Percentiles rank a stretch among this genome's conserved stretches.
phyloP scores from a whole-genome alignment of 768 basidiomycete genomes.

The Piloderma croceum region DNA sequence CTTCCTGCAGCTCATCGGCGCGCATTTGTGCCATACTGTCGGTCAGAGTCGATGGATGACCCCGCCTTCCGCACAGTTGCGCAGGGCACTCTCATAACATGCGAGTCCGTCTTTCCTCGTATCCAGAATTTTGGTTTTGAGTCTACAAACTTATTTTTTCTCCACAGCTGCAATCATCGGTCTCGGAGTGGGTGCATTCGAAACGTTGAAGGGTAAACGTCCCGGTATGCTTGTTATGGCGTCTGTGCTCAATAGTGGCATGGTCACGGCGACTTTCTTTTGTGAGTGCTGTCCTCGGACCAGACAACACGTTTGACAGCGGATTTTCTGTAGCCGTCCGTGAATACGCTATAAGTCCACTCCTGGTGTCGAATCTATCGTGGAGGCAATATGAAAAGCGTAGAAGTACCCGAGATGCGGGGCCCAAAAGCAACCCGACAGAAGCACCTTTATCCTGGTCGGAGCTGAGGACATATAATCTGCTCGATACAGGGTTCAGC shows the following conservation, averaged over 20 bases:
- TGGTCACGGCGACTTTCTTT: constrained; percentile 74
- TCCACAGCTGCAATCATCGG: constrained; percentile 44
- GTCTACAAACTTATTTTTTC: constrained; percentile 39
- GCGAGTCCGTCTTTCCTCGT: constrained; percentile 64
- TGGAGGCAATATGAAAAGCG: constrained; percentile 43
- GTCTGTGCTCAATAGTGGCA: constrained; percentile 65
- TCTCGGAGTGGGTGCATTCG: constrained; percentile 34
- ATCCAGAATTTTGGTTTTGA: constrained; percentile 19
- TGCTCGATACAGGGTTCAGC: constrained; percentile 70
- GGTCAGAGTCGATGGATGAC: too few relatives aligned
- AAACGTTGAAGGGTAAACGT: not conserved
- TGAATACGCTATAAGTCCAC: constrained; percentile 70
- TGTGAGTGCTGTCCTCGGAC: constrained; percentile 40
- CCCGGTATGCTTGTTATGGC: constrained; percentile 45
- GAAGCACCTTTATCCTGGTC: constrained; percentile 33
- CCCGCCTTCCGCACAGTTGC: constrained; percentile 33
- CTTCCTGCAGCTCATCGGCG: too few relatives aligned
- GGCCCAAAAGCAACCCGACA: constrained; percentile 10
- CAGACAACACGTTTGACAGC: not conserved
- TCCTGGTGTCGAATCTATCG: constrained; percentile 41
- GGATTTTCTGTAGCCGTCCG: constrained; percentile 48
- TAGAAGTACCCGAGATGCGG: constrained; percentile 29
- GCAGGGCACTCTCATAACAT: constrained; percentile 60
- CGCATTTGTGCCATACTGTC: too few relatives aligned
- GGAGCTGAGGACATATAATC: constrained; percentile 51